Base-by-base conservation (phyloP, 2,329 filamentous ascomycete genomes). In the Erysiphe pulchra region DNA sequence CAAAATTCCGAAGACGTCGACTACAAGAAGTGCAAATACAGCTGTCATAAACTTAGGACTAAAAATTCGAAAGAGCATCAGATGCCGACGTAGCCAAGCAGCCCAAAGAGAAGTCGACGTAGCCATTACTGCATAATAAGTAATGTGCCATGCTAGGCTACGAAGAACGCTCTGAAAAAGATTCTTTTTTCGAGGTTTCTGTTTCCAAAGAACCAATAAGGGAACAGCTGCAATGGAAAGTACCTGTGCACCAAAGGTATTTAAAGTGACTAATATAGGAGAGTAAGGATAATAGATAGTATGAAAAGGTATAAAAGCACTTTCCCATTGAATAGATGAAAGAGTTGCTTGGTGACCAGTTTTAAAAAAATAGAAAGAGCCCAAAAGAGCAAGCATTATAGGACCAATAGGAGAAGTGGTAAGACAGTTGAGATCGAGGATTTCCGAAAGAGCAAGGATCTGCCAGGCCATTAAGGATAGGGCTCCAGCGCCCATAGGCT, bases 11-110 rank as follows among this genome's bases (percentile, higher is more conserved):
- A 90, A 69, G 4, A 92, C 51, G 56, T 95, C 87, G 10, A 92
- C 76, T 24, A 86, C 68, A 14, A 87, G 56, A 48, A 95, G 59
- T 44, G 80, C 70, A 3, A 71, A 62, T 0, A 75, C 77, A 0
- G 79, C 84, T 58, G 83, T 71, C 79, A 98, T 82, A 63, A 87
- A 98, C 28, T 87, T 66, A 42, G 90, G 90, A 62, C 72, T 78
- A 57, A 98, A 98, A 39, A 98, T 84, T 38, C 90, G 72, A 63
- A 90, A 98, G 30, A 98, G 70, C 90, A 98, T 98, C 50, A 98
- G 68, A 65, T 98, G 90, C 45, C 90, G 70, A 46, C 90, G 70
- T 55, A 98, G 63, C 63, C 84, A 77, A 1, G 82, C 86, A 0
- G 87, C 83, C 79, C 87, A 94, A 60, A 80, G 75, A 54, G 90